Evolutionary conservation across 1,139 yeast genomes (phyloP).

Genomic region (Diutina siamensis): DNA sequence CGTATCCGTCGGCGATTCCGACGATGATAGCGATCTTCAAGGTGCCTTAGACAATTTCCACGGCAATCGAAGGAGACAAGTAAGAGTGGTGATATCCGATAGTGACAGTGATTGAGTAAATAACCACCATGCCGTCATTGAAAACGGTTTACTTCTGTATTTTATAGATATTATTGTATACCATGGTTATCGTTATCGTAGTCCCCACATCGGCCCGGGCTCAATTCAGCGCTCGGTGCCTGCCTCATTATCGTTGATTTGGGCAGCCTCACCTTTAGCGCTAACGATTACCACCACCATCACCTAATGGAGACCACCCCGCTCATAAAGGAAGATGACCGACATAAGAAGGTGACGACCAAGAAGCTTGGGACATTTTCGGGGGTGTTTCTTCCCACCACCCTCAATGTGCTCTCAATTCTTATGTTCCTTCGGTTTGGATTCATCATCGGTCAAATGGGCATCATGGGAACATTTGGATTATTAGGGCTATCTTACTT

Average conservation of each 20-base stretch:
- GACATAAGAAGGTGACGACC: not conserved
- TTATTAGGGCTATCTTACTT: conserved; percentile 49
- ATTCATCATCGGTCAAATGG: conserved; percentile 70
- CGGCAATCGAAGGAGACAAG: not conserved
- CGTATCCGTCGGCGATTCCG: not conserved
- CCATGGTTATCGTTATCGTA: too few species aligned
- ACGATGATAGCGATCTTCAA: not conserved
- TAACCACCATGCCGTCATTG: too few species aligned
- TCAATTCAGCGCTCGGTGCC: too few species aligned
- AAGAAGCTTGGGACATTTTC: conserved; percentile 56
- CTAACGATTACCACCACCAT: too few species aligned
- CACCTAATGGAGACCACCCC: not conserved
- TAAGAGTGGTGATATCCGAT: not conserved
- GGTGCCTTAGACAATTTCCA: not conserved
- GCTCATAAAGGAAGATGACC: not conserved
- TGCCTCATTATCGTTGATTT: too few species aligned
- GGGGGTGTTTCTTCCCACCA: conserved; percentile 72
- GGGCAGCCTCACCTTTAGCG: too few species aligned
- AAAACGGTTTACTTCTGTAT: too few species aligned
- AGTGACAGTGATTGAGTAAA: not conserved
- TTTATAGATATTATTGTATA: too few species aligned
- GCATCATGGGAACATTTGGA: conserved; percentile 49
- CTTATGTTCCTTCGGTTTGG: conserved; percentile 76
- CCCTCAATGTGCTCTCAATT: conserved; percentile 66
- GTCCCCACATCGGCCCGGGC: too few species aligned